Evolutionary conservation across 202 grass and related monocot genomes (phyloP), one percentile per base, ranked within the genome.

Genomic region (Setaria italica): DNA sequence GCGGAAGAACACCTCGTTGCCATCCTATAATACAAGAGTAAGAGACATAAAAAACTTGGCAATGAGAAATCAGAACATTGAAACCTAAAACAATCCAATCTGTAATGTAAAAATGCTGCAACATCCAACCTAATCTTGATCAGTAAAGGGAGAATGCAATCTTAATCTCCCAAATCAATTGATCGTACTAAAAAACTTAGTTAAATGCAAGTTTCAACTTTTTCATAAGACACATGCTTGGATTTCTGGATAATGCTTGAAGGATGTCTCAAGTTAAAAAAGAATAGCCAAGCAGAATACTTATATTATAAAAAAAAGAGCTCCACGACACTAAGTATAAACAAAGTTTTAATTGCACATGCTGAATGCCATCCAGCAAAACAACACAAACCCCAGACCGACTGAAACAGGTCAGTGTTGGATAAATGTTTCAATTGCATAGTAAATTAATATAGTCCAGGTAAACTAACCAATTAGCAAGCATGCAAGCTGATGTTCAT

Each of bases 1-100:
- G 59, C 90, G 93, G 62, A 94, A 94, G 60, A 91, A 97, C 17
- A 97, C 88, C 84, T 97, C 95, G 33, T 92, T 97, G 19, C 94
- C 95, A 89, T 97, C 95, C 95, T 97, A 86, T 1, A 41, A 35
- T 2, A 19, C 17, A 54, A 3, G 2, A 2, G 0, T 11, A 33
- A 37, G 16, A 4, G 6, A 39, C 0, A 53, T 21, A 13, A 45
- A 69, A 81, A 25, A 15, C 54, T 19, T 54, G 51, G 8, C 19
- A 4, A 25, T 25, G 25, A 25, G 25, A 25, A 25, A 25, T 25
- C 25, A 25, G 25, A 25, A 25, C 25, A 58, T 21, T 21, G 20
- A n/a, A 9, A 11, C 9, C 9, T 62, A 14, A 12, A 62, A 32
- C 59, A 62, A 32, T 6, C 3, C 9, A 30, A 12, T 29, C 10